A percentile compares a stretch with the other conserved stretches of the same genome.
These are phyloP conservation scores for Globisporangium iwayamae DNA, from an alignment of 352 stramenopile genomes.

Conservation along the genomic window DNA sequence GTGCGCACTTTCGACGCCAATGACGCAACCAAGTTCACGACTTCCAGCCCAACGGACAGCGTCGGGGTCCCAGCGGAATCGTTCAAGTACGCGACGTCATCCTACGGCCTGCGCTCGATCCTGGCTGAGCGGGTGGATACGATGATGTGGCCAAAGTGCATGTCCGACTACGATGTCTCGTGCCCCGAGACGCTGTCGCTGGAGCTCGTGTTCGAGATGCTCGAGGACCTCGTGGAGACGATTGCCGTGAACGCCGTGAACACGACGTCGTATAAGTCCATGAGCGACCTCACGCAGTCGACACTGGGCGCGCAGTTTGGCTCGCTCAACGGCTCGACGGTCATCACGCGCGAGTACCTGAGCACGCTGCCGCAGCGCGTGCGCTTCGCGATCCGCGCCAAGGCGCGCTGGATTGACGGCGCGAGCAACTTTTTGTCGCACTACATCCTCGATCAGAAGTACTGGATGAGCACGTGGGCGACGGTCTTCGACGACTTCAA, in stretches of 20 bases:
- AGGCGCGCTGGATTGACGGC: conserved; percentile 45
- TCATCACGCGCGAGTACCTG: conserved; percentile 38
- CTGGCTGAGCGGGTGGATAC: conserved; percentile 23
- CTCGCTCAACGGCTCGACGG: conserved; percentile 17
- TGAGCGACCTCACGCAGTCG: conserved; percentile 35
- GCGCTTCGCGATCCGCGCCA: conserved; percentile 42
- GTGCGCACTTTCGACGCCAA: conserved; percentile 12
- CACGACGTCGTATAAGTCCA: conserved; percentile 52
- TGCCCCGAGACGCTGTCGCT: conserved; percentile 24
- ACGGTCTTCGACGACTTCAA: conserved; percentile 43
- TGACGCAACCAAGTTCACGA: conserved; percentile 11
- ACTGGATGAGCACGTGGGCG: conserved; percentile 53
- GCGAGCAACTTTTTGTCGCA: conserved; percentile 48
- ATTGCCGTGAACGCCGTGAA: conserved; percentile 34
- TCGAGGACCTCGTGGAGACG: conserved; percentile 35
- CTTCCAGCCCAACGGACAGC: conserved; percentile 12
- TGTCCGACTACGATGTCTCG: conserved; percentile 25
- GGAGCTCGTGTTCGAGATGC: conserved; percentile 34
- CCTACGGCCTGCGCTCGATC: conserved; percentile 42
- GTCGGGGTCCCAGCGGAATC: conserved; percentile 19
- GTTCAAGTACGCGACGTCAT: conserved; percentile 47
- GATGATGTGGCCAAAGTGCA: conserved; percentile 23
- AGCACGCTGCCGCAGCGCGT: conserved; percentile 43
- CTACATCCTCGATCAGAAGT: conserved; percentile 52
- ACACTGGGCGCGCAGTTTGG: conserved; percentile 15